These are phyloP conservation scores for Yamadazyma buinensis DNA, from an alignment of 1,139 yeast genomes.

Conservation along the genomic window DNA sequence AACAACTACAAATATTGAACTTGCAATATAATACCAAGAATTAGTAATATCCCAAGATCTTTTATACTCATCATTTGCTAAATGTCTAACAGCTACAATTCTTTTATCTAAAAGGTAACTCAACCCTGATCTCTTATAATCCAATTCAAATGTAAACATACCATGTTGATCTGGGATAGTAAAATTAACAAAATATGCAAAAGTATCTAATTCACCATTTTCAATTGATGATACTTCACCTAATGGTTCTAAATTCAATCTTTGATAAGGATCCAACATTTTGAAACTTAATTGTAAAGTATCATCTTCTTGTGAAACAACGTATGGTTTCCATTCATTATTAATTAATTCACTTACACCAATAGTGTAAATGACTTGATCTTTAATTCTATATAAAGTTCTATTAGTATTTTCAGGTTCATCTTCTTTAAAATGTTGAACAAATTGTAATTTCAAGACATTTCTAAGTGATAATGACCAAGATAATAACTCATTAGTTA, in stretches of 20 bases:
- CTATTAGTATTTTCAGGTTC: conserved; percentile 37
- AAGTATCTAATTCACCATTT: conserved; percentile 32
- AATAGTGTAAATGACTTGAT: conserved; percentile 60
- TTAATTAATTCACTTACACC: conserved; percentile 63
- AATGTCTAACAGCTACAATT: conserved; percentile 84
- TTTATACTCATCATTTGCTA: conserved; percentile 93
- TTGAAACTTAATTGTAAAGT: conserved; percentile 79
- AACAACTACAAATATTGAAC: conserved; percentile 63
- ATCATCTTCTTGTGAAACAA: conserved; percentile 37
- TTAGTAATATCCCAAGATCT: conserved; percentile 92
- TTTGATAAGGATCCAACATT: conserved; percentile 94
- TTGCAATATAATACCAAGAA: conserved; percentile 84
- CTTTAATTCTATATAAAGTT: conserved; percentile 66
- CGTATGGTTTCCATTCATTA: conserved; percentile 69
- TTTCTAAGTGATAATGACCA: conserved; percentile 79
- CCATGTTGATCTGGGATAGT: conserved; percentile 95
- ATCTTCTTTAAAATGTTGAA: conserved; percentile 49
- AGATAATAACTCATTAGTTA: conserved; percentile 49
- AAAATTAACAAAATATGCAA: conserved; percentile 44
- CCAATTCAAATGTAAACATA: conserved; percentile 81
- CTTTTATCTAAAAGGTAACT: conserved; percentile 62
- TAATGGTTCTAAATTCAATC: conserved; percentile 54
- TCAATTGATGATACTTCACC: conserved; percentile 32
- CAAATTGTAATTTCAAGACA: conserved; percentile 55
- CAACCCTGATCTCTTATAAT: conserved; percentile 78